Evolutionary conservation across 495 filamentous ascomycete genomes (phyloP).

Genomic region (Penicillium malachiteum): DNA sequence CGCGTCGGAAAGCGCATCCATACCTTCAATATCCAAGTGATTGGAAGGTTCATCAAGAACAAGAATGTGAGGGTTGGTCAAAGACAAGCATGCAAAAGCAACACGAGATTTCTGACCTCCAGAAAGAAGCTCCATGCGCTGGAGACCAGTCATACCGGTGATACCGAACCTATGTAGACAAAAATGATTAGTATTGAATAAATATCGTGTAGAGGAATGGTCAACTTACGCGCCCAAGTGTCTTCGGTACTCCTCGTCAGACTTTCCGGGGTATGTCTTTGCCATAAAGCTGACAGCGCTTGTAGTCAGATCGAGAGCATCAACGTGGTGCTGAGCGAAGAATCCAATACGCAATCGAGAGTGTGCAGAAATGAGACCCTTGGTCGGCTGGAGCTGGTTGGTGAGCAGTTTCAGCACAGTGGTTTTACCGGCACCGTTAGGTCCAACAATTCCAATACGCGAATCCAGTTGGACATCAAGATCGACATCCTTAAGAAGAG

Average conservation of each 20-base stretch:
- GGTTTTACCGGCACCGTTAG: conserved; percentile 98
- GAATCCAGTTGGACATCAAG: conserved; percentile 97
- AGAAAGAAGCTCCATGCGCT: conserved; percentile 92
- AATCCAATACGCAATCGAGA: conserved; percentile 87
- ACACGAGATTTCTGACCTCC: conserved; percentile 99
- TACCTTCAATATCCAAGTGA: conserved; percentile 98
- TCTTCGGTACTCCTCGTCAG: conserved; percentile 94
- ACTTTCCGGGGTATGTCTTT: conserved; percentile 82
- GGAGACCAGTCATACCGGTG: conserved; percentile 93
- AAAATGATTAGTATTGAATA: conserved; percentile 4
- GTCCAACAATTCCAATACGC: conserved; percentile 95
- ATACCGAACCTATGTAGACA: conserved; percentile 70
- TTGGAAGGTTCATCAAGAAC: conserved; percentile 98
- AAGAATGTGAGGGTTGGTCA: conserved; percentile 93
- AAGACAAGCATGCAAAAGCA: conserved; percentile 89
- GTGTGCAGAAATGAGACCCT: conserved; percentile 82
- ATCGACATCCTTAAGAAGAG: conserved; percentile 81
- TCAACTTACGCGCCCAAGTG: conserved; percentile 75
- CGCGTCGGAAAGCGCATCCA: conserved; percentile 89
- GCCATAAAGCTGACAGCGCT: conserved; percentile 95
- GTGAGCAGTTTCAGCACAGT: conserved; percentile 94
- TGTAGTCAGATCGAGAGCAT: conserved; percentile 85
- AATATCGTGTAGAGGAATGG: not conserved
- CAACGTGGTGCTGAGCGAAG: conserved; percentile 98
- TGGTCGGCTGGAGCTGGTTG: conserved; percentile 73